Base-by-base conservation (phyloP, 2,329 filamentous ascomycete genomes). In the Teratosphaeria epicoccoides region DNA sequence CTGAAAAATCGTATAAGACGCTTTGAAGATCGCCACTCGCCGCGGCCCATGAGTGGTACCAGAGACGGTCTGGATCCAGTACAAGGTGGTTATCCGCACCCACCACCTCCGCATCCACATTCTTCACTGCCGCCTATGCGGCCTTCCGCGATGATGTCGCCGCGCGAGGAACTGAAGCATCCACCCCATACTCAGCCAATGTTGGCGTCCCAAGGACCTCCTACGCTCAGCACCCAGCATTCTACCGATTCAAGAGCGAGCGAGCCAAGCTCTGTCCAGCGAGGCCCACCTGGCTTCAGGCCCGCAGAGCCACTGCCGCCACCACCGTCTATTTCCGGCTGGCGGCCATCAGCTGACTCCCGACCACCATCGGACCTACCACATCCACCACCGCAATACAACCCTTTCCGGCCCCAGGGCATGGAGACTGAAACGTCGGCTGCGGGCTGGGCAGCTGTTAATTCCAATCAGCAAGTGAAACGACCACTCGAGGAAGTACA, bases 1-100 rank as follows among this genome's bases (percentile, higher is more conserved):
- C 64, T 77, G 61, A 74, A 73, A 61, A 71, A 72, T 50, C 71
- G 70, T 45, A 63, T 76, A 22, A 71, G 61, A 54, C 60, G 65
- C 14, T 54, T 66, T 43, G 66, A 68, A 43, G 58, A 62, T 4
- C 54, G 54, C 17, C 55, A 45, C 14, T 50, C 58, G 12, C 49
- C 53, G n/a, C 23, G 23, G 11, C 25, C 44, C 20, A 24, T 23
- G 6, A 53, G 6, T 29, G 37, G 44, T 20, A 28, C 46, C 3
- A 28, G 43, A 28, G 44, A 46, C 17, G 14, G 26, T 10, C 14
- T 29, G 5, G 14, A 43, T n/a, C 24, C 49, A 20, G 22, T 43
- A n/a, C 45, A 51, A 50, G 51, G 52, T 28, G 2, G 12, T 10
- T 28, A 46, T 28, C 9, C 44, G 40, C 57, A 55, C 25, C 56